Evolutionary conservation across 176 grass and related monocot genomes (phyloP).

Genomic region (Zoysia japonica): DNA sequence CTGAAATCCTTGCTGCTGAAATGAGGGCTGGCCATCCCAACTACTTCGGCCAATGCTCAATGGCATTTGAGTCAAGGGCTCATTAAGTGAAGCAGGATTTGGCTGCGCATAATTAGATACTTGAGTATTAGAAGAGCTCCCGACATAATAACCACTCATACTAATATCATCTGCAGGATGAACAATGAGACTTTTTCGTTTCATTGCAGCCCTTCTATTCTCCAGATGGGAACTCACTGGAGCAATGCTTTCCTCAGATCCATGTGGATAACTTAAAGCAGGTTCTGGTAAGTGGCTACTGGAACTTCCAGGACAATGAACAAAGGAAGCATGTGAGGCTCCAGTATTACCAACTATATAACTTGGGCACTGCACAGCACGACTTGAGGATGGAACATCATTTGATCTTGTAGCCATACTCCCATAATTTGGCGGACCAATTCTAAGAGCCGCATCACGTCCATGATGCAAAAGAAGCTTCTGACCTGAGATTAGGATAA

Average conservation of each 20-base stretch:
- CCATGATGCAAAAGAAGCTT: slow-evolving; percentile 42
- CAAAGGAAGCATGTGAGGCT: slow-evolving; percentile 34
- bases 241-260: slow-evolving; percentile 35
- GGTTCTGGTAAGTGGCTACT: slow-evolving; percentile 28
- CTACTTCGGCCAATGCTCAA: slow-evolving; percentile 36
- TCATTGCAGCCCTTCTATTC: slow-evolving; percentile 40
- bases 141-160: slow-evolving; percentile 39
- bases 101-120: slow-evolving; percentile 38
- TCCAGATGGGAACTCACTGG: slow-evolving; percentile 36
- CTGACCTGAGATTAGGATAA: slow-evolving; percentile 46
- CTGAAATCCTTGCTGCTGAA: slow-evolving; percentile 46
- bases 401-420: slow-evolving; percentile 37
- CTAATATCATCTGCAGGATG: slow-evolving; percentile 30
- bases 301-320: slow-evolving; percentile 42
- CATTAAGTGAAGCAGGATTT: slow-evolving; percentile 33
- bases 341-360: slow-evolving; percentile 31
- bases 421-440: slow-evolving; percentile 24
- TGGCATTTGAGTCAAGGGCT: slow-evolving; percentile 28
- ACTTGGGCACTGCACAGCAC: background rate
- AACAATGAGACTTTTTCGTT: slow-evolving; percentile 46
- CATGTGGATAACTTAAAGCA: slow-evolving; percentile 32
- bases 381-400: slow-evolving; percentile 47
- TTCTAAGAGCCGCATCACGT: slow-evolving; percentile 38
- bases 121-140: slow-evolving; percentile 58
- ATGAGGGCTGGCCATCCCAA: slow-evolving; percentile 33